These are phyloP conservation scores for Hypoxylon sp. DNA, from an alignment of 2,329 filamentous ascomycete species.

Conservation along the genomic window DNA sequence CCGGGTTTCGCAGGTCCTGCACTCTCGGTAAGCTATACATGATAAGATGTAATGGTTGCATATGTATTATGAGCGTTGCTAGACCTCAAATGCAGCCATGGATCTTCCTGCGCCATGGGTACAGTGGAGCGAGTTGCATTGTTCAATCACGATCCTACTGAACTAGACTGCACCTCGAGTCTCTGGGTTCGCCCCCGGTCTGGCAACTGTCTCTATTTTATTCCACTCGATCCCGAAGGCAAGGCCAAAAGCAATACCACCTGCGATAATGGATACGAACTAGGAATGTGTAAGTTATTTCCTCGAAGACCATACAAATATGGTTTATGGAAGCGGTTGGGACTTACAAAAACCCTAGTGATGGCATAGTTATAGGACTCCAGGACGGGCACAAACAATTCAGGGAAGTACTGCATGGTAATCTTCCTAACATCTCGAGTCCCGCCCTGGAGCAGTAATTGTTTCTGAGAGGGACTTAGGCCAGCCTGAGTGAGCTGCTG, in stretches of 20 bases:
- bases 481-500: slow-evolving; percentile 12
- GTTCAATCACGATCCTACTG: neutral
- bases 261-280: slow-evolving; percentile 18
- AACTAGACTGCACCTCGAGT: neutral
- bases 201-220: slow-evolving; percentile 4
- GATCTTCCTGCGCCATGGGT: neutral
- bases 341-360: neutral
- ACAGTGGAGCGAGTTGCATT: no score
- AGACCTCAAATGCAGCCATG: neutral
- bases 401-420: neutral
- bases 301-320: neutral
- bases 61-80: neutral
- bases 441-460: neutral
- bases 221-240: slow-evolving; percentile 19
- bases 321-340: neutral
- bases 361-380: slow-evolving; percentile 2
- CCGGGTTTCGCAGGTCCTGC: no score
- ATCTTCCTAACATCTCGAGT: neutral
- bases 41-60: neutral
- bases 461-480: slow-evolving; percentile 9
- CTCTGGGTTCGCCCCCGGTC: neutral
- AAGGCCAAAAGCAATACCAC: slow-evolving; percentile 7
- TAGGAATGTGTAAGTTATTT: neutral
- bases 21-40: neutral
- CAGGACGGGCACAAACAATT: neutral